Evolutionary conservation across 192 early-diverging fungal genomes (phyloP), one percentile per base, ranked within the genome.

Genomic region (Coemansia sp.): DNA sequence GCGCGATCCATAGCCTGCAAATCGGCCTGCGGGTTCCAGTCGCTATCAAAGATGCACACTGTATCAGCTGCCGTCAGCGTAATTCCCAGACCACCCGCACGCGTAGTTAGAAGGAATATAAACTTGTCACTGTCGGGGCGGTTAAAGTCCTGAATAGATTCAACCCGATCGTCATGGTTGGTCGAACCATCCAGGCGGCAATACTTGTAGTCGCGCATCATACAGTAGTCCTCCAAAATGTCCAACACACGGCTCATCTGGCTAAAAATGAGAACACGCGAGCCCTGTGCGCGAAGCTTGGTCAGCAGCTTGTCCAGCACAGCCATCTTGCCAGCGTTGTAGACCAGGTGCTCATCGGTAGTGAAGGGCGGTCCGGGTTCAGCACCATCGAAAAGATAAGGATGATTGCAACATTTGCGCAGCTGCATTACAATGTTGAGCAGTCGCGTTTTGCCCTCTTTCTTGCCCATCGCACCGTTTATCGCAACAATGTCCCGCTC

Each of bases 211-310:
- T 85, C 89, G 38, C 90, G 89, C 82, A 93, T 96, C 54, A 88
- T 83, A 71, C 94, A 96, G 66, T 97, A 99, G 81, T 99, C 95
- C 78, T 97, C 97, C 25, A 99, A 74, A 67, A 99, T 98, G 72
- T 99, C 97, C 47, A 99, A 82, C 73, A 99, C 88, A 57, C 96
- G 89, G 76, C 92, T 95, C 97, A 99, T 99, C 82, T 99, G 97
- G 79, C 91, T 93, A 75, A 99, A 99, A 3, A 99, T 82, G 54
- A 99, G 72, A 1, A 98, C 93, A 22, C 97, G 92, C 21, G 97
- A 99, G 2, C 97, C 97, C 63, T 92, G 86, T 23, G 87, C 91
- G 66, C 92, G 91, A 41, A 91, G 72, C 38, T 87, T 85, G 45
- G 82, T 73, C 35, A 99, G 82, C 10, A 97, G 87, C 71, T 92